Percentiles rank a stretch among this genome's conserved stretches.
These are phyloP conservation scores for Fusarium sp. DNA, from an alignment of 2,329 filamentous ascomycete species.

Conservation along the genomic window DNA sequence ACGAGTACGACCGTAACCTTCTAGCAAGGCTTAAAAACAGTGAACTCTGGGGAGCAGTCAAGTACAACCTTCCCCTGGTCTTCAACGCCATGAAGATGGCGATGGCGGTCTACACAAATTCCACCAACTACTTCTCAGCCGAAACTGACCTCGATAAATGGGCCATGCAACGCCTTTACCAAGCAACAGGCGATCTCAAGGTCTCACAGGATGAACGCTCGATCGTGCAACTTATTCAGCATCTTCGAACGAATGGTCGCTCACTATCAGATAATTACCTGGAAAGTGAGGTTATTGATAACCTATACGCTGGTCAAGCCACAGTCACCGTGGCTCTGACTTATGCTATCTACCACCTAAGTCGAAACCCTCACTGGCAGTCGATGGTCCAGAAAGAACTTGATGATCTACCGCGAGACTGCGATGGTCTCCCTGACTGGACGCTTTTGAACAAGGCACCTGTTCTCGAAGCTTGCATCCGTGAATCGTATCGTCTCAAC, in stretches of 20 bases:
- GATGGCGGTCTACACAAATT: background rate
- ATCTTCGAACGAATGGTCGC: background rate
- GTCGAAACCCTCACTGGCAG: background rate
- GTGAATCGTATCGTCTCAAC: background rate
- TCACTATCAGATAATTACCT: background rate
- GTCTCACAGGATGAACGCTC: background rate
- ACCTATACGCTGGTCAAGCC: background rate
- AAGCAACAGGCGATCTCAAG: background rate
- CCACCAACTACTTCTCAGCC: background rate
- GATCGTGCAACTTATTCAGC: background rate
- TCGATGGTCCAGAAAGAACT: background rate
- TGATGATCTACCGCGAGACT: background rate
- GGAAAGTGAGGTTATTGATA: background rate
- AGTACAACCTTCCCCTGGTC: background rate
- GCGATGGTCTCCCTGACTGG: background rate
- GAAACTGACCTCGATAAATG: background rate
- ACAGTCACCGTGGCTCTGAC: constrained; percentile 1
- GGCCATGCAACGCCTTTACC: background rate
- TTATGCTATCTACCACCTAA: background rate
- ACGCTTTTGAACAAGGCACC: background rate
- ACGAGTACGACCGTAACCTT: background rate
- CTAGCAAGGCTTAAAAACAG: background rate
- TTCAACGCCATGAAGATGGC: background rate
- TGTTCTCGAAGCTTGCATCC: background rate
- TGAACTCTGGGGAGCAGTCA: background rate